Evolutionary conservation across 108 stramenopile genomes (phyloP).

Genomic region (Stephanodiscus triporus): DNA sequence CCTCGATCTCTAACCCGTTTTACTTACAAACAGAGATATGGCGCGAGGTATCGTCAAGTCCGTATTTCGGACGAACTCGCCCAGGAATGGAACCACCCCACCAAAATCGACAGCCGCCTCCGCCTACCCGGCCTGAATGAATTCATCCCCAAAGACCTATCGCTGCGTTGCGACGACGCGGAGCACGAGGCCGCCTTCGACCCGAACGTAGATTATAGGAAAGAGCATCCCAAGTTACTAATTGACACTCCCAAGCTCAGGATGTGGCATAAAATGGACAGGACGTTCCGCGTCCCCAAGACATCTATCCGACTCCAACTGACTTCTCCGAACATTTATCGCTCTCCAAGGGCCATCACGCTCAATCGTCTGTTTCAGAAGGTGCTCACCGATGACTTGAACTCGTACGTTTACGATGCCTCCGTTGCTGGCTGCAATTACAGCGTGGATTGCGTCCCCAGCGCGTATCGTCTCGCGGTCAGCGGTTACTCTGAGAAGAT

Average conservation of each 20-base stretch:
- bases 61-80: conserved; percentile 54
- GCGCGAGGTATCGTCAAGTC: conserved; percentile 75
- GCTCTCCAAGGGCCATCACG: conserved; percentile 83
- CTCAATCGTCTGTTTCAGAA: conserved; percentile 78
- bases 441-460: conserved; percentile 63
- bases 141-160: conserved; percentile 83
- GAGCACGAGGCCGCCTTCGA: conserved; percentile 37
- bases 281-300: conserved; percentile 80
- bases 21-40: conserved; percentile 69
- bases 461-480: conserved; percentile 72
- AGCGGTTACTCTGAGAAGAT: conserved; percentile 87
- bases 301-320: conserved; percentile 66
- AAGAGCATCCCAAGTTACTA: conserved; percentile 56
- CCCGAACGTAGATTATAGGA: conserved; percentile 45
- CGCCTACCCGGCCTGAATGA: conserved; percentile 77
- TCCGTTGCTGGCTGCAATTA: conserved; percentile 85
- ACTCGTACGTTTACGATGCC: conserved; percentile 89
- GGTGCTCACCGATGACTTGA: conserved; percentile 84
- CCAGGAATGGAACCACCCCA: conserved; percentile 65
- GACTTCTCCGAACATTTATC: conserved; percentile 72
- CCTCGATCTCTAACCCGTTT: not conserved
- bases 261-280: conserved; percentile 88
- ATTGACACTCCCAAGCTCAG: conserved; percentile 62
- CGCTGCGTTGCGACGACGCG: conserved; percentile 72
- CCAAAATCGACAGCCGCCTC: conserved; percentile 58